Evolutionary conservation across 2,329 filamentous ascomycete genomes (phyloP).

Genomic region (Epicoccum nigrum): DNA sequence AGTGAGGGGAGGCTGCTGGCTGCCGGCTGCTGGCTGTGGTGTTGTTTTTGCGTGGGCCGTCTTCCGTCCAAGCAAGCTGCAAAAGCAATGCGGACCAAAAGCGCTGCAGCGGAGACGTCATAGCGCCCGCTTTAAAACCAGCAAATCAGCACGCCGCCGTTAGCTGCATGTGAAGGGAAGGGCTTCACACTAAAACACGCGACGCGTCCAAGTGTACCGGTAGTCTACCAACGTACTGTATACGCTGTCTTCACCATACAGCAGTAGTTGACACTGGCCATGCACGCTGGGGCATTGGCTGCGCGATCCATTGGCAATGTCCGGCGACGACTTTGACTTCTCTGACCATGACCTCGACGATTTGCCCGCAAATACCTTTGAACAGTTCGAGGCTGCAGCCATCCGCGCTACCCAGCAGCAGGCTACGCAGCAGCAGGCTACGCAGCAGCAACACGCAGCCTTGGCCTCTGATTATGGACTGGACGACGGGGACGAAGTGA

Average conservation of each 20-base stretch:
- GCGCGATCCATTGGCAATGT: slow-evolving; percentile 17
- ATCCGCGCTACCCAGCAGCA: slow-evolving; percentile 50
- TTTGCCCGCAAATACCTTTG: slow-evolving; percentile 53
- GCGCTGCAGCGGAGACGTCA: slow-evolving; percentile 13
- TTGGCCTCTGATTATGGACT: slow-evolving; percentile 50
- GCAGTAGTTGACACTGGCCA: slow-evolving; percentile 23
- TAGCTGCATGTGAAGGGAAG: slow-evolving; percentile 8
- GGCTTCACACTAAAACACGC: no score
- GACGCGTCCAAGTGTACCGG: neutral
- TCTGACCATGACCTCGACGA: slow-evolving; percentile 54
- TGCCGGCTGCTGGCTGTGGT: no score
- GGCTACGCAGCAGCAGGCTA: slow-evolving; percentile 1
- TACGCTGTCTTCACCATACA: no score
- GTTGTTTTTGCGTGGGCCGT: neutral
- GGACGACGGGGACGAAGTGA: slow-evolving; percentile 52
- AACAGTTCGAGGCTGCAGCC: slow-evolving; percentile 54
- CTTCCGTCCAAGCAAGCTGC: neutral
- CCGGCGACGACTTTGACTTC: slow-evolving; percentile 53
- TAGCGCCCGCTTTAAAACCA: slow-evolving; percentile 1
- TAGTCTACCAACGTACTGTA: no score
- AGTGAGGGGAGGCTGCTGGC: slow-evolving; percentile 2
- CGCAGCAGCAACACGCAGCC: slow-evolving; percentile 17
- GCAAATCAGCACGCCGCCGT: neutral
- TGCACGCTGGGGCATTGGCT: slow-evolving; percentile 23
- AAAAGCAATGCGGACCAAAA: slow-evolving; percentile 16